Base-by-base conservation (phyloP, 2,329 filamentous ascomycete genomes). In the Colletotrichum sp. region DNA sequence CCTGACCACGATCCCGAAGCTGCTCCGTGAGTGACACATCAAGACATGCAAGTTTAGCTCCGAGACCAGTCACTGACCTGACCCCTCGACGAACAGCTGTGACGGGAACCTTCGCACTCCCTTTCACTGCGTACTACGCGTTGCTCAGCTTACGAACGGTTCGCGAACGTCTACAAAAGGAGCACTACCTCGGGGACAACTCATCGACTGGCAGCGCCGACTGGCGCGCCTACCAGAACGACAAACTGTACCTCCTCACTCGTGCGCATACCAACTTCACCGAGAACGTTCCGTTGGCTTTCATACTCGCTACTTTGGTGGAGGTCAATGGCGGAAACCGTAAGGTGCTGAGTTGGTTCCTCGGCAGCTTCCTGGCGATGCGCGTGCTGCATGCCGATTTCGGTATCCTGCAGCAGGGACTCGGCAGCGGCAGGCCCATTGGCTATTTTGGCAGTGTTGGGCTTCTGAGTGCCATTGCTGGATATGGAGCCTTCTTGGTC, bases 281-380 rank as follows among this genome's bases (percentile, higher is more conserved):
- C 36, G 72, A 75, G 21, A 75, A 72, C 9, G 69, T 67, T 21
- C 72, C 69, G 10, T 36, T 71, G 21, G 62, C 52, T 12, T 44
- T 75, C 15, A 49, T 67, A 30, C 60, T 75, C 3, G 72, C 69
- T 12, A 30, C 68, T 1, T 16, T 44, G 52, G 28, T 55, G 1
- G 72, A 75, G 62, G 32, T 75, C n/a, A 75, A 72, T 30, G 69
- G 72, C 6, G 72, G 72, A 10, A 67, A n/a, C 21, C 72, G 72
- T 8, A 63, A 52, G 28, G n/a, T 12, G 4, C 52, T 75, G 13
- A 52, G 62, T 28, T 75, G 69, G 72, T 18, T 72, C 12, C 69
- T 75, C 32, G 69, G 68, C 12, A 26, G 52, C 13, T 60, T 75
- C 49, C 36, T 72, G 5, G 68, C 24, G 10, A 7, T 71, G 6